Conservation (phyloP, 306 rosid species). For the Castanea mollissima region DNA sequence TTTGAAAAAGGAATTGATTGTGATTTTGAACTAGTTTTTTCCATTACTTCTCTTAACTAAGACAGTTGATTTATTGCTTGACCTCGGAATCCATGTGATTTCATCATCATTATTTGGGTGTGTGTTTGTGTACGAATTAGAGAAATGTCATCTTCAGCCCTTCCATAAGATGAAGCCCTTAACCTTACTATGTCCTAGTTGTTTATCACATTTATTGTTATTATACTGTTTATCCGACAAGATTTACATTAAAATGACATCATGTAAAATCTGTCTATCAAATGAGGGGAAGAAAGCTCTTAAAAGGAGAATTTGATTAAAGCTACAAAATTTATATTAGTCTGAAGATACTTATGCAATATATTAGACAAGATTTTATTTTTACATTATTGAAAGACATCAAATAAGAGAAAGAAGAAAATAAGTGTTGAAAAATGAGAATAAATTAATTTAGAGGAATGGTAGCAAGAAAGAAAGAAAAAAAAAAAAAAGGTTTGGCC, state of each 20-base stretch:
- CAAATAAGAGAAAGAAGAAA: no score
- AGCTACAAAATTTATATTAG: background rate
- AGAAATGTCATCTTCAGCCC: background rate
- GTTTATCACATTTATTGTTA: background rate
- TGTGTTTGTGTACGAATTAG: background rate
- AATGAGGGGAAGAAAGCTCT: no score
- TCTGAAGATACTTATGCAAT: background rate
- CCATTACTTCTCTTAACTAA: no score
- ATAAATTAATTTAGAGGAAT: background rate
- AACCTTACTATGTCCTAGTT: background rate
- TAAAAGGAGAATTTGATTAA: background rate
- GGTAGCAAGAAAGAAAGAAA: background rate
- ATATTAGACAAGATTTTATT: background rate
- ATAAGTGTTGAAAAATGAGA: no score
- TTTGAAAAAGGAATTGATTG: no score
- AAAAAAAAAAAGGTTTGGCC: background rate
- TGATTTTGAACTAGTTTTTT: no score
- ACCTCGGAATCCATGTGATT: no score
- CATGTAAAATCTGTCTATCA: no score
- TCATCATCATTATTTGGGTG: no score
- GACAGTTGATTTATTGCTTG: no score
- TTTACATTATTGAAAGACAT: background rate
- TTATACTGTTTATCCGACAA: background rate
- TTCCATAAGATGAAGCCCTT: background rate
- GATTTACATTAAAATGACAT: no score